phyloP scores from a whole-genome alignment of 148 eudicot species.

The Nepenthes gracilis region DNA sequence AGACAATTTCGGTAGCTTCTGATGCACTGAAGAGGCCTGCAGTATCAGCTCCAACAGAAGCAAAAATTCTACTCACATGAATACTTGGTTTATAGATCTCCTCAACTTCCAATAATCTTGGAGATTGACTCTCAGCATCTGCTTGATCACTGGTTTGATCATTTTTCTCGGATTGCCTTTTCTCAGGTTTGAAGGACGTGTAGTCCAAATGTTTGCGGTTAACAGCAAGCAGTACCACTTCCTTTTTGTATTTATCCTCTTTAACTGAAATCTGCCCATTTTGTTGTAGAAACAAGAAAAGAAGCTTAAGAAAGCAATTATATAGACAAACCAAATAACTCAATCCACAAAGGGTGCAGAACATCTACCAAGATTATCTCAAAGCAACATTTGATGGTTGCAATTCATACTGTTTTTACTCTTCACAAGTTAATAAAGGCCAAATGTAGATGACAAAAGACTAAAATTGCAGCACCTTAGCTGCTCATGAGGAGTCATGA shows the following conservation, averaged over 20 bases:
- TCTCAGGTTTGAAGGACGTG: slow-evolving; percentile 76
- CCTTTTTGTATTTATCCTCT: slow-evolving; percentile 94
- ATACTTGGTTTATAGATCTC: slow-evolving; percentile 79
- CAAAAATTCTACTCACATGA: slow-evolving; percentile 72
- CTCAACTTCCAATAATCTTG: slow-evolving; percentile 41
- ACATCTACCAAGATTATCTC: too few species aligned
- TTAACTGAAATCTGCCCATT: slow-evolving; percentile 61
- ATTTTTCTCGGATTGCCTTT: slow-evolving; percentile 42
- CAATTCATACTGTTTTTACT: too few species aligned
- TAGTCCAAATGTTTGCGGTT: slow-evolving; percentile 71
- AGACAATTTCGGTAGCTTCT: slow-evolving; percentile 66
- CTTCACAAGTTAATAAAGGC: too few species aligned
- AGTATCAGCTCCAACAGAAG: slow-evolving; percentile 71
- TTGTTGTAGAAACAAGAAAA: slow-evolving; percentile 1
- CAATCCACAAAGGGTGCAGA: too few species aligned
- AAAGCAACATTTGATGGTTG: too few species aligned
- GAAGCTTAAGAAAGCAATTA: neutral
- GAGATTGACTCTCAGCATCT: slow-evolving; percentile 25
- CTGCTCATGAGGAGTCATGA: too few species aligned
- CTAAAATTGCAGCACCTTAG: too few species aligned
- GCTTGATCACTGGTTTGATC: slow-evolving; percentile 35
- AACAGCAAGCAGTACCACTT: slow-evolving; percentile 51
- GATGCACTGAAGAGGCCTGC: slow-evolving; percentile 49
- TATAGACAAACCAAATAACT: too few species aligned
- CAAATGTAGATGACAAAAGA: too few species aligned